phyloP scores from a whole-genome alignment of 106 monocot genomes.

The Phalaenopsis aphrodite region DNA sequence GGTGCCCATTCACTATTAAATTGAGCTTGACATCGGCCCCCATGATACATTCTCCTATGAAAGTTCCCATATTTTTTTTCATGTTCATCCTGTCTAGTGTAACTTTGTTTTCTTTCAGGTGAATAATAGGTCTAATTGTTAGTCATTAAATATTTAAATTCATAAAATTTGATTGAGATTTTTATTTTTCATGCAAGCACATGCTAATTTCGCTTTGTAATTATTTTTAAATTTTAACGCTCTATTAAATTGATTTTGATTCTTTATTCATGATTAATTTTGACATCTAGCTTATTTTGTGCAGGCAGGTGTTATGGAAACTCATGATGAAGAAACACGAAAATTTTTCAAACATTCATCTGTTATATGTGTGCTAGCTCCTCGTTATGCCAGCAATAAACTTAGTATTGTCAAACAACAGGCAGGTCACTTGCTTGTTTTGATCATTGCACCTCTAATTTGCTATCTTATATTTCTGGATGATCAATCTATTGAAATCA shows the following conservation, averaged over 20 bases:
- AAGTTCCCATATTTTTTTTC: neutral
- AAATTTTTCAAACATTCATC: constrained; percentile 82
- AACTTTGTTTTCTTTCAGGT: neutral
- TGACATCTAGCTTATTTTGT: constrained; percentile 4
- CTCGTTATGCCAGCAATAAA: constrained; percentile 73
- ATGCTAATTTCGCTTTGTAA: neutral
- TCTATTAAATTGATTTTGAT: neutral
- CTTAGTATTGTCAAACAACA: constrained; percentile 71
- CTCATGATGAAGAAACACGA: constrained; percentile 71
- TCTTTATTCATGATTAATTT: constrained; percentile 1
- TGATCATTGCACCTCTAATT: neutral
- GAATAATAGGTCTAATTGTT: neutral
- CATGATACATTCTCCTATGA: neutral
- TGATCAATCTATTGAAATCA: neutral
- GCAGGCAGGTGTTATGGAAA: constrained; percentile 69
- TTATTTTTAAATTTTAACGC: neutral
- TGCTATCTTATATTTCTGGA: neutral
- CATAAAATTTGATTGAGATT: neutral
- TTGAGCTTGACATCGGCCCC: neutral
- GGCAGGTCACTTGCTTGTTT: constrained; percentile 18
- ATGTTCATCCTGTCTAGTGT: neutral
- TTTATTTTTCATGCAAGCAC: neutral
- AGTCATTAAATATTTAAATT: neutral
- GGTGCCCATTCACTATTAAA: neutral
- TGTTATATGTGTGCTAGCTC: constrained; percentile 65